Evolutionary conservation across 2,329 filamentous ascomycete genomes (phyloP).

Genomic region (Colletotrichum australisinense): DNA sequence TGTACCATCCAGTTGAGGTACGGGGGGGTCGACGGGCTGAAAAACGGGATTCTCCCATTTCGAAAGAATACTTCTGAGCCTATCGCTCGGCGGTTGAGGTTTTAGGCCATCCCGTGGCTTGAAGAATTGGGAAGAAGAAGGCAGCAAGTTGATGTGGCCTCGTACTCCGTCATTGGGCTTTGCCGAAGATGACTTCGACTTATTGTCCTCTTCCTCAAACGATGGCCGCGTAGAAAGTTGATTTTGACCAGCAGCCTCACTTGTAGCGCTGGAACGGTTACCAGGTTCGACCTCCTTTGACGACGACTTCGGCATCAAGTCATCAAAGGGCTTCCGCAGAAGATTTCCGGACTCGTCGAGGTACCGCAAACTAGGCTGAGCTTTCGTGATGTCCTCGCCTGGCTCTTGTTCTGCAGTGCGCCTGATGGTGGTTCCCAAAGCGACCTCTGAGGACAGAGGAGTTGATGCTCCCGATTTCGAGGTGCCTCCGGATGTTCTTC

Average conservation of each 20-base stretch:
- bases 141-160: neutral
- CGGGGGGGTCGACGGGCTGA: constrained; percentile 54
- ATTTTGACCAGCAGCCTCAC: neutral
- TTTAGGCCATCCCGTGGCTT: constrained; percentile 15
- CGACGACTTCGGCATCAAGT: constrained; percentile 36
- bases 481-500: constrained; percentile 32
- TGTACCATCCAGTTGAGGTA: constrained; percentile 53
- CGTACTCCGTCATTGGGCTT: neutral
- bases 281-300: neutral
- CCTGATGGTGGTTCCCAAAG: too few relatives aligned
- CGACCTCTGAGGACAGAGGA: neutral
- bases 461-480: neutral
- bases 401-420: neutral
- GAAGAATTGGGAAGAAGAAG: constrained; percentile 23
- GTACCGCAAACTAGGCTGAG: constrained; percentile 40
- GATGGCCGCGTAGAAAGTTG: neutral
- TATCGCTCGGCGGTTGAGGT: constrained; percentile 50
- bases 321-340: constrained; percentile 57
- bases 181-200: too few relatives aligned
- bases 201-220: neutral
- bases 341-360: constrained; percentile 55
- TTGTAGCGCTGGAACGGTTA: neutral
- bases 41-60: constrained; percentile 85
- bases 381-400: constrained; percentile 8
- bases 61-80: constrained; percentile 70